phyloP scores from a whole-genome alignment of 228 moss, liverwort and hornwort species.

The Sphagnum fallax region DNA sequence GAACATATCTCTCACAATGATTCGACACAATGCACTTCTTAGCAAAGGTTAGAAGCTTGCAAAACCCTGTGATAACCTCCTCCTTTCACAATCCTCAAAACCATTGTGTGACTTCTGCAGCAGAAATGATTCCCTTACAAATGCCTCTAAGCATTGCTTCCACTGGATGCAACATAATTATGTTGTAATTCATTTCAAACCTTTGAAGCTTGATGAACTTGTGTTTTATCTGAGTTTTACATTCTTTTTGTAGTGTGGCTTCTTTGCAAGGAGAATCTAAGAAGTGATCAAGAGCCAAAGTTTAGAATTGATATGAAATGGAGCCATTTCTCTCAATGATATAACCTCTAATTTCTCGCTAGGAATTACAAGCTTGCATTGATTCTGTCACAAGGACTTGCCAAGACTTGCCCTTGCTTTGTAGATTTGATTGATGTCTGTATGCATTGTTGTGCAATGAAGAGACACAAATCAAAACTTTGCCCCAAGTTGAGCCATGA shows the following conservation, averaged over 20 bases:
- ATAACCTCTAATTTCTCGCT: too few species aligned
- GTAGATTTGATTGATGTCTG: too few species aligned
- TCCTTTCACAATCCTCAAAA: too few species aligned
- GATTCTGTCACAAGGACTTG: too few species aligned
- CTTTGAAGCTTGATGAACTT: not conserved
- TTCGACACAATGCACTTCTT: conserved; percentile 83
- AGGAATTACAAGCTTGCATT: too few species aligned
- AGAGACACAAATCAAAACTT: too few species aligned
- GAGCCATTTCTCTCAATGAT: too few species aligned
- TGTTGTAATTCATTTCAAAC: not conserved
- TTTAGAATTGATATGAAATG: not conserved
- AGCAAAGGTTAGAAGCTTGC: conserved; percentile 54
- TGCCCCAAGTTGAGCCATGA: conserved; percentile 11
- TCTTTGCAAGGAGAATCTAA: not conserved
- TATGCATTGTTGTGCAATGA: too few species aligned
- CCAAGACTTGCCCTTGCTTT: too few species aligned
- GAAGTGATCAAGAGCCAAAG: not conserved
- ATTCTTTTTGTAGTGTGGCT: too few species aligned
- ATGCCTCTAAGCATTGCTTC: not conserved
- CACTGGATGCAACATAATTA: not conserved
- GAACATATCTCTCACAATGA: conserved; percentile 69
- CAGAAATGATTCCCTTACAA: not conserved
- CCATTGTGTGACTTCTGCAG: too few species aligned
- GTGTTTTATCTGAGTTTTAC: too few species aligned
- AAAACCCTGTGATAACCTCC: not conserved